Base-by-base conservation (phyloP, 2,329 filamentous ascomycete genomes). In the Hymenoscyphus occultus region DNA sequence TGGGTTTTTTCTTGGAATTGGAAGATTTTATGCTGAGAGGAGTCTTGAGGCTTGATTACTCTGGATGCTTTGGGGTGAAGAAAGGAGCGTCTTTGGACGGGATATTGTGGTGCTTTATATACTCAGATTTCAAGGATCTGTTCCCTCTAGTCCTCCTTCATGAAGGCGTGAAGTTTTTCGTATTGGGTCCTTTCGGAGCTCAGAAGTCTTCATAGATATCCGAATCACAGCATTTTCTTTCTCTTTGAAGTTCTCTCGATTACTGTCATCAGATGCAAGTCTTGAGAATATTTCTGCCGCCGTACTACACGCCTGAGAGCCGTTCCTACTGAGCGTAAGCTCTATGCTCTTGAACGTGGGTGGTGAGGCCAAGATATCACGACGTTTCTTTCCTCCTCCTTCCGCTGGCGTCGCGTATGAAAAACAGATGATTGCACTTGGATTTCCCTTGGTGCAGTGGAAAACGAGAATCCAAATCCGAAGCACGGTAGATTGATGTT, bases 341-440 rank as follows among this genome's bases (percentile, higher is more conserved):
- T 9, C 19, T n/a, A 51, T 51, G n/a, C 19, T 51, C 22, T 22
- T 51, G 19, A 19, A 51, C 7, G n/a, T n/a, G 9, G 9, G 22
- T 51, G 45, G 45, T 51, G 22, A n/a, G 45, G 45, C 45, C 45
- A 51, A 51, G 45, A 51, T 12, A 51, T 28, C 45, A 51, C 45
- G 1, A n/a, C 45, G 22, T 28, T 2, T 51, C 10, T 19, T 51
- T n/a, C 10, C 10, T 51, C 19, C 22, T 10, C 45, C 19, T n/a
- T n/a, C 16, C 2, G 42, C n/a, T 5, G n/a, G 42, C n/a, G 16
- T 19, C 10, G 42, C n/a, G 19, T 19, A 14, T n/a, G 9, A 48
- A 19, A 48, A 48, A 19, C 42, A 9, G 5, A 22, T 22, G 45
- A 28, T 48, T 28, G 19, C 45, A 51, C 22, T 28, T 51, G 1